Conservation (phyloP, 1,139 yeast species). For the Nakaseomyces nivariensis region DNA sequence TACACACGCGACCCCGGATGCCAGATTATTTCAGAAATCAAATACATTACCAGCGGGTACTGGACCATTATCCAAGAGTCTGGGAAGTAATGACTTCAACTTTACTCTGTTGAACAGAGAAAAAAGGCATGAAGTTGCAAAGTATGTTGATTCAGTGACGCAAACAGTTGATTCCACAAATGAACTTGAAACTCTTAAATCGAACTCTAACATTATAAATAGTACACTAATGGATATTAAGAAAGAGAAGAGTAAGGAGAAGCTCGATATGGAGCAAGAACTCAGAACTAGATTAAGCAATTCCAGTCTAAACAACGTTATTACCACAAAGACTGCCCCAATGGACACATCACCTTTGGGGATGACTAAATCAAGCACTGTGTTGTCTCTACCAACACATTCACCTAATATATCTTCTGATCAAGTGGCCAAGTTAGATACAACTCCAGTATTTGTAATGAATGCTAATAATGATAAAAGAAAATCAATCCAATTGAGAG, state of each 20-base stretch:
- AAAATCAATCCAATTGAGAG: conserved; percentile 44
- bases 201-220: background rate
- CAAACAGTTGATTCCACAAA: conserved; percentile 15
- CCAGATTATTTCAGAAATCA: background rate
- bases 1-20: background rate
- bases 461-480: conserved; percentile 1
- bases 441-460: background rate
- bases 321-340: too few species aligned
- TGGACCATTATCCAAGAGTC: background rate
- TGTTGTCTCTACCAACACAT: background rate
- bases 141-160: conserved; percentile 22
- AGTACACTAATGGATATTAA: background rate
- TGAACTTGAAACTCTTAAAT: background rate
- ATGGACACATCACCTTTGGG: background rate
- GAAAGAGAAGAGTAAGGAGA: background rate
- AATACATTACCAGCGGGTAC: background rate
- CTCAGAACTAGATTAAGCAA: background rate
- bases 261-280: background rate
- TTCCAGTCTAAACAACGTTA: background rate
- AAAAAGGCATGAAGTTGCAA: background rate
- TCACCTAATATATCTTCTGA: background rate
- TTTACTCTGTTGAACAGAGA: conserved; percentile 1
- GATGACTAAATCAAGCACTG: background rate
- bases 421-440: background rate
- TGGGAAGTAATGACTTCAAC: conserved; percentile 1